Conservation (phyloP, 352 stramenopile genomes). For the Pythium insidiosum region DNA sequence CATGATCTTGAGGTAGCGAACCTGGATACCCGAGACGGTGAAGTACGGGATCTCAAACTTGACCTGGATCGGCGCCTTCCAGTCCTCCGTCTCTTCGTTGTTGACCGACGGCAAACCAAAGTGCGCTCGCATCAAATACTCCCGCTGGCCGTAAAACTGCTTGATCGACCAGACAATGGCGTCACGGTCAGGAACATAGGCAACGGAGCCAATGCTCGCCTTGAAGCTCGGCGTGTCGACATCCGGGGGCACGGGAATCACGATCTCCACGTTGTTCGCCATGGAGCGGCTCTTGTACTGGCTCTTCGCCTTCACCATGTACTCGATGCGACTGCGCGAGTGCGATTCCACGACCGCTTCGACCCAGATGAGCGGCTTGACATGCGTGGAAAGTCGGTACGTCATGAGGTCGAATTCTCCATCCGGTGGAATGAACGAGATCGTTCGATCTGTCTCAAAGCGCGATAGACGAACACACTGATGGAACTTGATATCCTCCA, state of each 20-base stretch:
- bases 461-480: constrained; percentile 97
- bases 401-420: constrained; percentile 99
- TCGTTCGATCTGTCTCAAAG: constrained; percentile 99
- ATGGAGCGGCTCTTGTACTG: constrained; percentile 99
- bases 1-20: constrained; percentile 99
- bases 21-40: constrained; percentile 96
- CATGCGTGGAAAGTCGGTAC: constrained; percentile 96
- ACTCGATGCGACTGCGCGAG: constrained; percentile 95
- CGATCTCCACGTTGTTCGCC: constrained; percentile 99
- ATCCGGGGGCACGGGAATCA: constrained; percentile 98
- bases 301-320: constrained; percentile 97
- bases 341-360: constrained; percentile 98
- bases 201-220: constrained; percentile 95
- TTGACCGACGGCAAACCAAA: constrained; percentile 98
- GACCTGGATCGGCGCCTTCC: constrained; percentile 90
- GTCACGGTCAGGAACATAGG: constrained; percentile 98
- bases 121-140: constrained; percentile 99
- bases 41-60: constrained; percentile 98
- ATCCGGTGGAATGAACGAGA: constrained; percentile 99
- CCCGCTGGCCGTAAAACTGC: constrained; percentile 96
- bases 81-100: constrained; percentile 76
- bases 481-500: constrained; percentile 99
- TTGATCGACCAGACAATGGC: constrained; percentile 99
- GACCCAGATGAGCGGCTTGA: constrained; percentile 99
- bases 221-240: constrained; percentile 99